Conservation (phyloP, 2,329 filamentous ascomycete species). For the Neofusicoccum ribis region DNA sequence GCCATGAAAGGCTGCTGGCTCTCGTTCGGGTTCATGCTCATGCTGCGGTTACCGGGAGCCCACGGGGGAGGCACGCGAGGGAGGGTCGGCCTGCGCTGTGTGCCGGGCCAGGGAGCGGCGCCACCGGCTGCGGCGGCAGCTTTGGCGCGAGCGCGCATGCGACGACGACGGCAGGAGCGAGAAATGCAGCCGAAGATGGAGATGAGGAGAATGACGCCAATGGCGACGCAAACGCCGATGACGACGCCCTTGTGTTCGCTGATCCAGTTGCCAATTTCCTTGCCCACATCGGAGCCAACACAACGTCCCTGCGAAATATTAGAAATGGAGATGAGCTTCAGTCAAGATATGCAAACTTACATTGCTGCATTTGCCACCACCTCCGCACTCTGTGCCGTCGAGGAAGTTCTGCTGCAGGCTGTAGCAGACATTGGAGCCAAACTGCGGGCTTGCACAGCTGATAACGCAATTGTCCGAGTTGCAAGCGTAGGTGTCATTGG, state of each 20-base stretch:
- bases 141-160: neutral
- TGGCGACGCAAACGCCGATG: conserved; percentile 72
- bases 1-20: conserved; percentile 6
- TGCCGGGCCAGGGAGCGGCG: neutral
- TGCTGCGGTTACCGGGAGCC: neutral
- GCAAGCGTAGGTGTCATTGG: conserved; percentile 77
- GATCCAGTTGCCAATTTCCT: conserved; percentile 76
- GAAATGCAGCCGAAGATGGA: conserved; percentile 67
- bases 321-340: neutral
- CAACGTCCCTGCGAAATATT: conserved; percentile 62
- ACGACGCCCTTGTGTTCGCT: conserved; percentile 74
- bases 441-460: conserved; percentile 71
- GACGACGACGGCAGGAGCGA: conserved; percentile 51
- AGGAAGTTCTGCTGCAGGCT: conserved; percentile 87
- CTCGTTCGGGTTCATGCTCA: neutral
- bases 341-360: conserved; percentile 39
- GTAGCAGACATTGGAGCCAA: conserved; percentile 67
- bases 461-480: conserved; percentile 69
- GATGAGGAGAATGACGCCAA: conserved; percentile 69
- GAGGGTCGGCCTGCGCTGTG: neutral
- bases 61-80: conserved; percentile 16
- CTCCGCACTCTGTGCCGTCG: conserved; percentile 83
- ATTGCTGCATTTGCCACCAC: conserved; percentile 76
- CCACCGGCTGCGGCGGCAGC: neutral
- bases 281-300: conserved; percentile 66